Evolutionary conservation across 805 yeast genomes (phyloP), one percentile per base, ranked within the genome.

Genomic region (Wickerhamomyces subpelliculosus): DNA sequence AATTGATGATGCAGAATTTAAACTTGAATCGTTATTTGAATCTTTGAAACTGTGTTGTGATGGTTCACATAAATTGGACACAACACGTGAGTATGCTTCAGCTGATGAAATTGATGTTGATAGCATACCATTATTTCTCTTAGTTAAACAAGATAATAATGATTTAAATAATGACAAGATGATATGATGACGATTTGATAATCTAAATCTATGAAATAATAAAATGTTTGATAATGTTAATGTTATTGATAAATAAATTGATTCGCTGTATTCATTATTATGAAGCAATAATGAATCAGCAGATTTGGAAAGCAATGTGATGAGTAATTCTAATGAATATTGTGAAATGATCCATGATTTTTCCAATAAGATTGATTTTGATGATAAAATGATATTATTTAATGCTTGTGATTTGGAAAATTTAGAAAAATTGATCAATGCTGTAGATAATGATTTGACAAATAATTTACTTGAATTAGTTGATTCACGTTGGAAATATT

Each of bases 51-150:
- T 49, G 34, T 62, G n/a, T n/a, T n/a, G 57, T 9, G 72, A 65
- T 3, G 95, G 95, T 48, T 85, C 94, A 62, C 95, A 85, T 25
- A 83, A 61, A 48, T 82, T 81, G 18, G 70, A 63, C 33, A 87
- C 54, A 16, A 84, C 60, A 47, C 96, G 70, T 6, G 81, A 57
- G 37, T 64, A 71, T 4, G 79, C 57, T 11, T 60, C 49, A 0
- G 80, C 82, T 20, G 77, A 64, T 8, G 51, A 54, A 13, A 45
- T 42, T 12, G 63, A 52, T 0, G 30, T 26, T 6, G 56, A 42
- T 17, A 60, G 41, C 22, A 17, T 50, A 38, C 45, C 47, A 9
- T 37, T 23, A 5, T 24, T 38, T 34, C 16, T 47, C 42, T 35
- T 55, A 37, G 64, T 61, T 48, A 84, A 48, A 2, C 70, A 57